A percentile compares a stretch with the other conserved stretches of the same genome.
phyloP scores from a whole-genome alignment of 2,329 filamentous ascomycete genomes.

The Harringtonia lauricola region DNA sequence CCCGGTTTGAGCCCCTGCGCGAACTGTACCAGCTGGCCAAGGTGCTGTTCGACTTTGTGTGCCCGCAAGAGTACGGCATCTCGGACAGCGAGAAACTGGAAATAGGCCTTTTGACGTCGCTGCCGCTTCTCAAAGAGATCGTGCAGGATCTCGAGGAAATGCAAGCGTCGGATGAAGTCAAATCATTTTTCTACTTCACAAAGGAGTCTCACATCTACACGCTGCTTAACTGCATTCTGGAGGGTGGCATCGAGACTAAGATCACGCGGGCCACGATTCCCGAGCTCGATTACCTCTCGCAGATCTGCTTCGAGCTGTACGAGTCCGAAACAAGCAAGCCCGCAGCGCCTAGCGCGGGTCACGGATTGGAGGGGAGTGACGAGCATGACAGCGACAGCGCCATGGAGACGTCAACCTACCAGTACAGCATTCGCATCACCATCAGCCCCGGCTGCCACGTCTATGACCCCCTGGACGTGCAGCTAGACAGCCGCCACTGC shows the following conservation, averaged over 20 bases:
- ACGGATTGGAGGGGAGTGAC: background rate
- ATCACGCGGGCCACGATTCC: constrained; percentile 92
- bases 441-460: constrained; percentile 94
- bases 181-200: constrained; percentile 97
- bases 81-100: constrained; percentile 95
- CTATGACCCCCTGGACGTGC: constrained; percentile 90
- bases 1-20: constrained; percentile 74
- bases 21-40: constrained; percentile 92
- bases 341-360: background rate
- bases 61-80: constrained; percentile 96
- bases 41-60: constrained; percentile 95
- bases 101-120: constrained; percentile 85
- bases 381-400: constrained; percentile 27
- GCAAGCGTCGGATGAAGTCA: constrained; percentile 86
- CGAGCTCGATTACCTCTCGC: constrained; percentile 91
- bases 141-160: constrained; percentile 95
- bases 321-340: constrained; percentile 69
- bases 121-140: constrained; percentile 91
- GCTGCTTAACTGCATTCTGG: constrained; percentile 91
- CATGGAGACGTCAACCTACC: constrained; percentile 47
- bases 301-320: constrained; percentile 97
- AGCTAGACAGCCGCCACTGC: constrained; percentile 90
- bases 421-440: constrained; percentile 92
- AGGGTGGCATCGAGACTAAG: constrained; percentile 94
- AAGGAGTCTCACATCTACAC: constrained; percentile 99